A percentile compares a stretch with the other conserved stretches of the same genome.
Evolutionary conservation across 75 land plant genomes (phyloP).

Genomic region (Pinus tabuliformis): DNA sequence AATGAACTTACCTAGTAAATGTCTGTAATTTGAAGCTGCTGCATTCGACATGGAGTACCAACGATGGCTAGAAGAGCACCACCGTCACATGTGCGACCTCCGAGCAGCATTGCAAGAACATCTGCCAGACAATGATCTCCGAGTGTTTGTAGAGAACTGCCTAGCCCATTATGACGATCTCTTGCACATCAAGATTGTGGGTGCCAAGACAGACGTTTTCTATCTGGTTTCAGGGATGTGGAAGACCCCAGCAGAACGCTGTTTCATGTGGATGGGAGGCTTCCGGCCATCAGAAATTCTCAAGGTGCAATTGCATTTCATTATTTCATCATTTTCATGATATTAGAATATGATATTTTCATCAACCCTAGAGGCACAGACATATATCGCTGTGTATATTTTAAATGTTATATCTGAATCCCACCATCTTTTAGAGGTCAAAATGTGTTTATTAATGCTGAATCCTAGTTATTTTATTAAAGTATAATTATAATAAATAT

Average conservation of each 20-base stretch:
- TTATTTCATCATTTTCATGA: background rate
- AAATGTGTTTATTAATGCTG: no score
- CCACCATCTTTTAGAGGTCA: no score
- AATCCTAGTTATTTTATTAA: no score
- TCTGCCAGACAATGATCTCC: conserved; percentile 42
- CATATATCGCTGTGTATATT: no score
- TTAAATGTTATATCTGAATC: no score
- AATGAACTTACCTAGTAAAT: no score
- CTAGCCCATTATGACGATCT: conserved; percentile 56
- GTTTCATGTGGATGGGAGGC: conserved; percentile 70
- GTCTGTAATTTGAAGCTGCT: conserved; percentile 21
- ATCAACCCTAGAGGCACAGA: no score
- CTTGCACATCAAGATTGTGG: conserved; percentile 34
- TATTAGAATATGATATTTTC: no score
- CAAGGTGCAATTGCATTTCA: conserved; percentile 19
- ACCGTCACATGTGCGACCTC: conserved; percentile 48
- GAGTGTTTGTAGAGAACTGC: conserved; percentile 39
- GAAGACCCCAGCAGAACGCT: conserved; percentile 63
- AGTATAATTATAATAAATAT: no score
- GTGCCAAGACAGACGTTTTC: conserved; percentile 58
- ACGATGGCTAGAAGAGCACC: conserved; percentile 57
- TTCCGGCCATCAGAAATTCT: conserved; percentile 58
- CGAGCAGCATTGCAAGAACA: conserved; percentile 52
- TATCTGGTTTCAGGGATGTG: conserved; percentile 62
- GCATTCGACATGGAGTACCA: conserved; percentile 59